Evolutionary conservation across 441 rosid genomes (phyloP).

Genomic region (Sinapis alba): DNA sequence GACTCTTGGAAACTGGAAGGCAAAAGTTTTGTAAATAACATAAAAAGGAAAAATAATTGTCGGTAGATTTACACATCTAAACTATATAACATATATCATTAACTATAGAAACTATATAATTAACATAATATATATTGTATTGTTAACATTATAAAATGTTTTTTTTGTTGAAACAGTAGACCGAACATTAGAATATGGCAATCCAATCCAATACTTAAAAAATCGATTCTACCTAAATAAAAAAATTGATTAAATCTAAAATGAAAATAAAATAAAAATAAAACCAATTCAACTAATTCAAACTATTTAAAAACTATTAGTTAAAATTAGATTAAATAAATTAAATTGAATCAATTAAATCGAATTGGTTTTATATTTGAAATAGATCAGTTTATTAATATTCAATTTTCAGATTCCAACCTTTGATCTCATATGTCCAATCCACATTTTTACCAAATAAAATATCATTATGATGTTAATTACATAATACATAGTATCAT

Average conservation of each 20-base stretch:
- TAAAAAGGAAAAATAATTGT: not conserved
- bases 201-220: too few relatives aligned
- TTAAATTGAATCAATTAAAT: not conserved
- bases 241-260: too few relatives aligned
- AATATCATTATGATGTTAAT: not conserved
- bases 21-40: conserved; percentile 8
- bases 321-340: not conserved
- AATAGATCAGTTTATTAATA: not conserved
- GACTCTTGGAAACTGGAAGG: conserved; percentile 25
- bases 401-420: not conserved
- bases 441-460: not conserved
- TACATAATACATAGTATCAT: not conserved
- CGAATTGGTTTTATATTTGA: not conserved
- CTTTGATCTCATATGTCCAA: not conserved
- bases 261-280: not conserved
- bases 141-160: not conserved
- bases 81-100: not conserved
- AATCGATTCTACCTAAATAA: not conserved
- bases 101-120: not conserved
- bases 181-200: not conserved
- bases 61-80: not conserved
- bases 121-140: not conserved
- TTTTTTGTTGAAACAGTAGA: not conserved
- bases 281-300: not conserved
- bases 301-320: not conserved